A percentile compares a stretch with the other conserved stretches of the same genome.
These are phyloP conservation scores for Calonectria pteridis DNA, from an alignment of 2,329 filamentous ascomycete genomes.

Conservation along the genomic window DNA sequence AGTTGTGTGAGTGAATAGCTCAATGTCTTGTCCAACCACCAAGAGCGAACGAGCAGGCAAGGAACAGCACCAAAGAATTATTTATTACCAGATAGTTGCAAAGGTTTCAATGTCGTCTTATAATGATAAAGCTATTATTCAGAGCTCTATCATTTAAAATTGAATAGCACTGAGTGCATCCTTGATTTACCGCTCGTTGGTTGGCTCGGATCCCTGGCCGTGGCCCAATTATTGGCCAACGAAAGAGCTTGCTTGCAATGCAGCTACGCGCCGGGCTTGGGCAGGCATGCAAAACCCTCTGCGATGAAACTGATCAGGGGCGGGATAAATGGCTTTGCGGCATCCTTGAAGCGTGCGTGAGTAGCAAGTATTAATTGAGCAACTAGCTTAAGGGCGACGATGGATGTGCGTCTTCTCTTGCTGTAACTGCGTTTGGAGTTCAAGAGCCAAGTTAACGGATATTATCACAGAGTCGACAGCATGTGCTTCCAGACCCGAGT, in stretches of 20 bases:
- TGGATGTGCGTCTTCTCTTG: neutral
- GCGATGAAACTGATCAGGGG: neutral
- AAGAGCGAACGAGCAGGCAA: too few relatives aligned
- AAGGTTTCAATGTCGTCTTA: neutral
- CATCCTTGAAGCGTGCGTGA: neutral
- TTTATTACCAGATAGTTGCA: neutral
- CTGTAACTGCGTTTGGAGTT: neutral
- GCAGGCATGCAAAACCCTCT: too few relatives aligned
- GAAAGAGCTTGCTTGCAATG: neutral
- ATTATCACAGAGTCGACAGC: neutral
- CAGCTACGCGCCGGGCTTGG: neutral
- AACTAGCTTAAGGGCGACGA: neutral
- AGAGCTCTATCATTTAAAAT: too few relatives aligned
- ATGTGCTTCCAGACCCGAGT: neutral
- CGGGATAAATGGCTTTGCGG: neutral
- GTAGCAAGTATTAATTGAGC: neutral
- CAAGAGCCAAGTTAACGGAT: neutral
- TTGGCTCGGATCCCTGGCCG: neutral
- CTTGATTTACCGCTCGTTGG: neutral
- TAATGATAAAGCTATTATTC: neutral
- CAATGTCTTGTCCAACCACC: too few relatives aligned
- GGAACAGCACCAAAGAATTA: neutral
- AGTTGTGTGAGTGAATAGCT: too few relatives aligned
- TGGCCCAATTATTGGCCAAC: neutral
- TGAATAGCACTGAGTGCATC: neutral